phyloP scores from a whole-genome alignment of 176 grass and related monocot genomes.

The Zoysia pacifica region DNA sequence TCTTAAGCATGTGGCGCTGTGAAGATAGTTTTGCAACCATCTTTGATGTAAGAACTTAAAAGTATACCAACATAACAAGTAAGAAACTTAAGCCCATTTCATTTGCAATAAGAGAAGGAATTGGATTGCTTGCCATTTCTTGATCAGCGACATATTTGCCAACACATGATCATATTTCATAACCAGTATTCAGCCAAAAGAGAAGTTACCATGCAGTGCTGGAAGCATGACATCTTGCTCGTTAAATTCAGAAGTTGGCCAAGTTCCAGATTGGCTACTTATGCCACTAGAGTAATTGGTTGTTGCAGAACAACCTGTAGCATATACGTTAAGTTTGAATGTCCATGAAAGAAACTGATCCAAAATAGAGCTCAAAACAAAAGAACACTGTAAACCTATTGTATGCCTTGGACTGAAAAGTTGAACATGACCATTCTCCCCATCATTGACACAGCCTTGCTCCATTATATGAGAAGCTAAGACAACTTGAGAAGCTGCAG shows the following conservation, averaged over 20 bases:
- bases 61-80: slow-evolving; percentile 1
- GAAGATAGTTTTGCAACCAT: neutral
- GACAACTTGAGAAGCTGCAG: slow-evolving; percentile 26
- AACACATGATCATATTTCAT: neutral
- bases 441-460: slow-evolving; percentile 38
- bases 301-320: slow-evolving; percentile 22
- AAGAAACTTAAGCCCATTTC: neutral
- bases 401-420: slow-evolving; percentile 41
- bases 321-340: slow-evolving; percentile 22
- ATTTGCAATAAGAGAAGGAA: slow-evolving; percentile 6
- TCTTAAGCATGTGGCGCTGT: neutral
- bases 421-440: slow-evolving; percentile 36
- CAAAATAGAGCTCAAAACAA: neutral
- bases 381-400: slow-evolving; percentile 40
- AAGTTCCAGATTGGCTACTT: slow-evolving; percentile 57
- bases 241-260: slow-evolving; percentile 51
- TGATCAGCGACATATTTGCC: neutral
- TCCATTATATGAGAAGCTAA: slow-evolving; percentile 51
- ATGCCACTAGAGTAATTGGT: slow-evolving; percentile 69
- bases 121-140: neutral
- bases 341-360: neutral
- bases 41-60: neutral
- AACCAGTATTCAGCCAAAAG: slow-evolving; percentile 9
- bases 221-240: slow-evolving; percentile 60
- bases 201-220: slow-evolving; percentile 52